phyloP scores from a whole-genome alignment of 768 basidiomycete species.

The Boletus sp. region DNA sequence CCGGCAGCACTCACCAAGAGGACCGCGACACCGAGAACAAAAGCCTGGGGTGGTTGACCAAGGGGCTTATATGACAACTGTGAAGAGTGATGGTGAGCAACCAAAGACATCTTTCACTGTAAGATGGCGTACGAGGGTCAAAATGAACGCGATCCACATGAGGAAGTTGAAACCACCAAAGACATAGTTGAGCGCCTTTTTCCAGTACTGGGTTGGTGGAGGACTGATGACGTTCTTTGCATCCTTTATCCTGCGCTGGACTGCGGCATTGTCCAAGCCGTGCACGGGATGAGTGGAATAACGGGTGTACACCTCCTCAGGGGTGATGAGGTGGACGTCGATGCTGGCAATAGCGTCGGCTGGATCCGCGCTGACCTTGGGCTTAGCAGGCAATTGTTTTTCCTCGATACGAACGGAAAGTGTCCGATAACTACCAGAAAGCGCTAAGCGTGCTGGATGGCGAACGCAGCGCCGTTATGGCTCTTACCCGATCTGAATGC shows the following conservation, averaged over 20 bases:
- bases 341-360: constrained; percentile 40
- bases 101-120: background rate
- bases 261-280: constrained; percentile 44
- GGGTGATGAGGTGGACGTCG: constrained; percentile 46
- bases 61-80: constrained; percentile 52
- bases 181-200: constrained; percentile 49
- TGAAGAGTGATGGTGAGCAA: constrained; percentile 13
- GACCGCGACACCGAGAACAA: constrained; percentile 49
- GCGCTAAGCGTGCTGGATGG: background rate
- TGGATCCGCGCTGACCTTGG: constrained; percentile 28
- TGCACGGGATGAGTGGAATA: constrained; percentile 42
- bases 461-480: background rate
- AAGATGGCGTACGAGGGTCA: constrained; percentile 36
- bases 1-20: constrained; percentile 38
- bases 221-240: constrained; percentile 52
- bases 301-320: constrained; percentile 43
- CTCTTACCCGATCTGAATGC: constrained; percentile 29
- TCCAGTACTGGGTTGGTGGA: constrained; percentile 44
- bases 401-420: constrained; percentile 44
- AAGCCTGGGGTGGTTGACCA: constrained; percentile 36
- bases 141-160: constrained; percentile 52
- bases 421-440: constrained; percentile 35
- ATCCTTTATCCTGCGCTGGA: constrained; percentile 35
- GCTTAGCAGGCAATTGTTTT: constrained; percentile 15
- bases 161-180: constrained; percentile 58